Evolutionary conservation across 139 green algal genomes (phyloP), one percentile per base, ranked within the genome.

Genomic region (Pseudopediastrum boryanum): DNA sequence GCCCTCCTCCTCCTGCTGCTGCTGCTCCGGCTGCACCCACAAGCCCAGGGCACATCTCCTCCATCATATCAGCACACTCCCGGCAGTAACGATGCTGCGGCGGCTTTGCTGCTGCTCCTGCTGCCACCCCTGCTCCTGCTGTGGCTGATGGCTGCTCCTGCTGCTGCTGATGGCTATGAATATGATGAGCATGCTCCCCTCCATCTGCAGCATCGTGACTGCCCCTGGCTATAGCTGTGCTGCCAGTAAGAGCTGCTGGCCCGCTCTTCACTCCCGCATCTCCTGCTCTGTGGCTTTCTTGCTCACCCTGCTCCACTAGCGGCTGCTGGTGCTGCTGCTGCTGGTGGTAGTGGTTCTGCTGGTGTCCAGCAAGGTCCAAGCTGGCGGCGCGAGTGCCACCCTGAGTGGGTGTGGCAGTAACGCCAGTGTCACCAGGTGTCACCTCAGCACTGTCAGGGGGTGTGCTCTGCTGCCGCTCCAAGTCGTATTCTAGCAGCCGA

Each of bases 401-500:
- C n/a, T n/a, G n/a, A n/a, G n/a, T n/a, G n/a, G n/a, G n/a, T n/a
- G n/a, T n/a, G n/a, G n/a, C n/a, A 19, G 63, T 51, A 25, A n/a
- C 3, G 36, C 29, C 63, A 51, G 63, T 38, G 35, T 35, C n/a
- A 71, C 19, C 63, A 44, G 63, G 19, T 3, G 74, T 77, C 52
- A 88, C 50, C 64, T 89, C 79, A 19, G 76, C n/a, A 9, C 43
- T 27, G 52, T 38, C 10, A 25, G 71, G 54, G 13, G 23, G 10
- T 19, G 54, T 54, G 39, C 68, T 10, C 25, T 31, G 21, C 16
- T n/a, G 41, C 59, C 71, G 72, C 33, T 81, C 74, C 3, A 16
- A 76, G 2, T 85, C 85, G 31, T 92, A 94, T 56, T 62, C 82
- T 12, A 79, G 85, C 71, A 95, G 93, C 62, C 90, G 87, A 71